Evolutionary conservation across 2,329 filamentous ascomycete species (phyloP).

Genomic region (Claviceps fusiformis): DNA sequence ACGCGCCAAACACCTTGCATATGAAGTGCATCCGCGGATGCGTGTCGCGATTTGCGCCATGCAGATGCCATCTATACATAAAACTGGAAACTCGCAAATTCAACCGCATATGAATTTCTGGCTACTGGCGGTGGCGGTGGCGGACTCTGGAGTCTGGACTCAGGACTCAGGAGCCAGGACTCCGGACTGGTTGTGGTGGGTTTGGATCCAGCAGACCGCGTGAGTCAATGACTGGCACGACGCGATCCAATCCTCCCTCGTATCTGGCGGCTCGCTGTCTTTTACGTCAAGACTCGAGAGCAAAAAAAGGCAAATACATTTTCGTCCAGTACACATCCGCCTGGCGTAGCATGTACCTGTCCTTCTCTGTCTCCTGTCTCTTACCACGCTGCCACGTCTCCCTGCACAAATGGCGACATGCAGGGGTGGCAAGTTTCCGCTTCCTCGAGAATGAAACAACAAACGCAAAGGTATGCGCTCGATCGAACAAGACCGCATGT

Average conservation of each 20-base stretch:
- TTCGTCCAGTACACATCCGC: background rate
- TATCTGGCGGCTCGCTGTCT: background rate
- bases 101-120: background rate
- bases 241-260: background rate
- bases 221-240: background rate
- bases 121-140: background rate
- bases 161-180: background rate
- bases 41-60: background rate
- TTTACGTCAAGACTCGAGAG: background rate
- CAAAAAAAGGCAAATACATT: background rate
- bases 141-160: background rate
- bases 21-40: too few species aligned
- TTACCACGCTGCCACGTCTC: background rate
- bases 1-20: too few species aligned
- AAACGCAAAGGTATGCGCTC: background rate
- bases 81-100: background rate
- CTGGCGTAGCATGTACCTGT: background rate
- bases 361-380: background rate
- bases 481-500: background rate
- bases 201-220: background rate
- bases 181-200: background rate
- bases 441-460: background rate
- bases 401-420: background rate
- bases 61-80: background rate
- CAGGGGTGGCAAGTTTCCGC: background rate